phyloP scores from a whole-genome alignment of 2,329 filamentous ascomycete species.

The Phialophora verrucosa region DNA sequence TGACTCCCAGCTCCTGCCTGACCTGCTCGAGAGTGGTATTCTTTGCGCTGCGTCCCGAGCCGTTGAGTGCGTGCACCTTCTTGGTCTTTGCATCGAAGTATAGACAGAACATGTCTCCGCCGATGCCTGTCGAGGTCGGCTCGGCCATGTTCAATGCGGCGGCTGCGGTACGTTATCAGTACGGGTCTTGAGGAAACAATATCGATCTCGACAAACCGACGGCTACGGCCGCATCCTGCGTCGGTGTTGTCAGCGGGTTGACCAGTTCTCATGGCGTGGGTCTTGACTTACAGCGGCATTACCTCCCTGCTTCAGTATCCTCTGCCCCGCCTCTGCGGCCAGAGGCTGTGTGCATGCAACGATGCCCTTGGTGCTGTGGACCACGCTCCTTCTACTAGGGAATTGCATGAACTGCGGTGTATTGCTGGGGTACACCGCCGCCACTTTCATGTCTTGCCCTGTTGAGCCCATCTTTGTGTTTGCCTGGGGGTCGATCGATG shows the following conservation, averaged over 20 bases:
- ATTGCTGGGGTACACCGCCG: constrained; percentile 57
- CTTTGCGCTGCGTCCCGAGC: constrained; percentile 80
- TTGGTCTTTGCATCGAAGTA: constrained; percentile 85
- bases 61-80: constrained; percentile 85
- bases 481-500: background rate
- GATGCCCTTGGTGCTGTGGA: constrained; percentile 91
- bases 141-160: constrained; percentile 93
- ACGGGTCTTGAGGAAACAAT: background rate
- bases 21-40: constrained; percentile 73
- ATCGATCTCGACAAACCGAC: constrained; percentile 64
- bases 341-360: constrained; percentile 89
- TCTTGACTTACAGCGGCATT: constrained; percentile 79
- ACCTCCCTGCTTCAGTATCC: constrained; percentile 82
- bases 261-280: background rate
- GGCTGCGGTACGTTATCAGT: constrained; percentile 57
- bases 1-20: constrained; percentile 70
- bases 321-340: constrained; percentile 84
- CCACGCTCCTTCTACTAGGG: constrained; percentile 82
- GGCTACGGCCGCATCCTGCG: constrained; percentile 90
- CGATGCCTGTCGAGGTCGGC: constrained; percentile 90
- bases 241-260: constrained; percentile 2
- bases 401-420: constrained; percentile 63
- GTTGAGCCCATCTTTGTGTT: constrained; percentile 30
- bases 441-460: constrained; percentile 40
- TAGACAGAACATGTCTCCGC: constrained; percentile 95